Evolutionary conservation across 1,139 yeast genomes (phyloP).

Genomic region (Protomyces lactucae-debilis): DNA sequence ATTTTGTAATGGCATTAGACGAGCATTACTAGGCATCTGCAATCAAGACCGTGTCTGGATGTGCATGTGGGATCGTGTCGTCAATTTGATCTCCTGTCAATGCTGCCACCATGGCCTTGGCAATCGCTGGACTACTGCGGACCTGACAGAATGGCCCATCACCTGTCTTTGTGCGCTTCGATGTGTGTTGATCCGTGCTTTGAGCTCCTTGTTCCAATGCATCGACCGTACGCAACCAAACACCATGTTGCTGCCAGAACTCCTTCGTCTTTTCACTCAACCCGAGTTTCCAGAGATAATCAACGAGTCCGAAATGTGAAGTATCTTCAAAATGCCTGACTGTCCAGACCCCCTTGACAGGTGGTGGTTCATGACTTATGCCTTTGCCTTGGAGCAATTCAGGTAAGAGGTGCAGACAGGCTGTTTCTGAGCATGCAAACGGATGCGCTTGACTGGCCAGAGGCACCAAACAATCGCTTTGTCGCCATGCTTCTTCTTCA

Average conservation of each 20-base stretch:
- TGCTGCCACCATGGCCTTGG: not conserved
- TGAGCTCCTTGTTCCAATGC: not conserved
- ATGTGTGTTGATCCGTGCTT: not conserved
- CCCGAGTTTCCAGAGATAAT: constrained; percentile 20
- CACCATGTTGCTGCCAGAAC: constrained; percentile 17
- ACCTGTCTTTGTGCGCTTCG: not conserved
- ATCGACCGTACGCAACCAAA: constrained; percentile 19
- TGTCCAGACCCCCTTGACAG: constrained; percentile 20
- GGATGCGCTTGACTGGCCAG: constrained; percentile 13
- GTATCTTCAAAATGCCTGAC: constrained; percentile 8
- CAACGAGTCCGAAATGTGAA: constrained; percentile 23
- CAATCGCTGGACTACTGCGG: not conserved
- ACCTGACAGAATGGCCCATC: not conserved
- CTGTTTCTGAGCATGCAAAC: constrained; percentile 8
- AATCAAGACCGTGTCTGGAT: not conserved
- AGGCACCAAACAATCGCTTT: constrained; percentile 18
- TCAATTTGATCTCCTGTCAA: not conserved
- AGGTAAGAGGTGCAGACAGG: not conserved
- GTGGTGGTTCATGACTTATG: constrained; percentile 11
- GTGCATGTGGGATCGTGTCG: no score
- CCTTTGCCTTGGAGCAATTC: no score
- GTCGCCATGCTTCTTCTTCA: constrained; percentile 6
- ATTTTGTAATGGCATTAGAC: not conserved
- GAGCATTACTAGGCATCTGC: not conserved
- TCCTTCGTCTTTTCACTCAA: constrained; percentile 2